Evolutionary conservation across 2,329 filamentous ascomycete species (phyloP).

Genomic region (Arthrocladium fulminans): DNA sequence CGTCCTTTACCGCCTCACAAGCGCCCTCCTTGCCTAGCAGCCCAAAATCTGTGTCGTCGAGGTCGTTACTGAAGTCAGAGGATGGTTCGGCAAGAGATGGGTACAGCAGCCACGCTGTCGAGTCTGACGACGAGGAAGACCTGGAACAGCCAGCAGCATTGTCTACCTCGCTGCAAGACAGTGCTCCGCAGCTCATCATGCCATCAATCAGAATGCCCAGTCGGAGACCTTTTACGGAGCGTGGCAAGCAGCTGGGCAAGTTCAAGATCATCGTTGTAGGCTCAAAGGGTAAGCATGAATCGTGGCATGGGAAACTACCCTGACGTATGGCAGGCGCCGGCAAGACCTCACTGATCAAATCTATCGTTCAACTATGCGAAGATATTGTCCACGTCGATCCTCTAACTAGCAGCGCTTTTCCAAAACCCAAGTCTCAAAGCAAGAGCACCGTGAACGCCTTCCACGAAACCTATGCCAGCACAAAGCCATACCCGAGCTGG

Average conservation of each 20-base stretch:
- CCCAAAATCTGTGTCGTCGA: slow-evolving; percentile 51
- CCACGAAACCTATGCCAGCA: slow-evolving; percentile 65
- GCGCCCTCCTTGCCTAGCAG: slow-evolving; percentile 44
- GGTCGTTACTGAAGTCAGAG: slow-evolving; percentile 51
- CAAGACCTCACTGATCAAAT: slow-evolving; percentile 82
- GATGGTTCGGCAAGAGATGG: slow-evolving; percentile 49
- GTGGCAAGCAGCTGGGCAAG: slow-evolving; percentile 72
- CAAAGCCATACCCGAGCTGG: slow-evolving; percentile 79
- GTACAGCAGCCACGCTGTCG: slow-evolving; percentile 45
- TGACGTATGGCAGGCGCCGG: slow-evolving; percentile 54
- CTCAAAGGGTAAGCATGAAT: slow-evolving; percentile 49
- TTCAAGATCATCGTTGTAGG: slow-evolving; percentile 85
- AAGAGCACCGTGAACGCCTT: slow-evolving; percentile 2
- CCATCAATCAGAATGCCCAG: slow-evolving; percentile 87
- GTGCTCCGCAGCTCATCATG: slow-evolving; percentile 80
- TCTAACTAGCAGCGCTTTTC: slow-evolving; percentile 25
- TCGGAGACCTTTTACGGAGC: slow-evolving; percentile 79
- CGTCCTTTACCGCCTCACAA: slow-evolving; percentile 29
- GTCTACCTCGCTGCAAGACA: slow-evolving; percentile 24
- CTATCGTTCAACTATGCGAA: slow-evolving; percentile 75
- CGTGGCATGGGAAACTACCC: slow-evolving; percentile 4
- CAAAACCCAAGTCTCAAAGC: slow-evolving; percentile 1
- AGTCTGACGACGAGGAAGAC: slow-evolving; percentile 49
- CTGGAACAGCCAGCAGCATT: slow-evolving; percentile 28
- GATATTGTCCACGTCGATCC: slow-evolving; percentile 92